phyloP scores from a whole-genome alignment of 1,284 basidiomycete species.

The Mycena citricolor region DNA sequence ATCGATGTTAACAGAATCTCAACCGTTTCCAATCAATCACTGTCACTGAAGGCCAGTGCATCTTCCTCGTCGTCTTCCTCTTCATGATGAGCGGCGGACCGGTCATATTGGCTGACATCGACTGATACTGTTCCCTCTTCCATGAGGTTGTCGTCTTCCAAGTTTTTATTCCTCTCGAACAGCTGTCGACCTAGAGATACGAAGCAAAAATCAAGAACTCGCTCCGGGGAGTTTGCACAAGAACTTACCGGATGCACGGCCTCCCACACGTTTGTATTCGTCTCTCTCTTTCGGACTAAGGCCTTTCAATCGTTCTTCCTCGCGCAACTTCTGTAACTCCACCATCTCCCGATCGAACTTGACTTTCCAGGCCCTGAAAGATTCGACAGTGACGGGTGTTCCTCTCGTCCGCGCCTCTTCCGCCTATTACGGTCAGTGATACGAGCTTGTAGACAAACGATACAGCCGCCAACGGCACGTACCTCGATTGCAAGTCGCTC shows the following conservation, averaged over 20 bases:
- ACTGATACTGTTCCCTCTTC: constrained; percentile 86
- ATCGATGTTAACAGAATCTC: constrained; percentile 7
- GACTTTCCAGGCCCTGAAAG: constrained; percentile 81
- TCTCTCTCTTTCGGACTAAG: constrained; percentile 86
- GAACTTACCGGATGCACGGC: constrained; percentile 68
- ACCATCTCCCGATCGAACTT: constrained; percentile 74
- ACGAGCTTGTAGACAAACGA: not conserved
- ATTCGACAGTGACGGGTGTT: constrained; percentile 83
- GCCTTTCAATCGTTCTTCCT: constrained; percentile 80
- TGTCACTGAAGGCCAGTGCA: constrained; percentile 75
- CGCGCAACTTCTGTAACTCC: constrained; percentile 61
- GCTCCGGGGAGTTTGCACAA: not conserved
- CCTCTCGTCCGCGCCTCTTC: constrained; percentile 88
- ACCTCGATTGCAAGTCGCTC: constrained; percentile 79
- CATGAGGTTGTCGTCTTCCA: constrained; percentile 75
- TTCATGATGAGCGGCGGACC: constrained; percentile 51
- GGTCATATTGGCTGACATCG: constrained; percentile 84
- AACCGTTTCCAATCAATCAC: constrained; percentile 65
- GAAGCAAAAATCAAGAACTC: constrained; percentile 4
- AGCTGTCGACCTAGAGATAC: constrained; percentile 78
- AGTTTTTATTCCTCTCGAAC: constrained; percentile 78
- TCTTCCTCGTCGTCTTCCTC: constrained; percentile 66
- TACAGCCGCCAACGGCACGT: constrained; percentile 10
- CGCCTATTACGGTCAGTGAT: constrained; percentile 50
- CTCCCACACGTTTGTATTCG: constrained; percentile 71